Base-by-base conservation (phyloP, 331 rosid species). In the Phaseolus coccineus region DNA sequence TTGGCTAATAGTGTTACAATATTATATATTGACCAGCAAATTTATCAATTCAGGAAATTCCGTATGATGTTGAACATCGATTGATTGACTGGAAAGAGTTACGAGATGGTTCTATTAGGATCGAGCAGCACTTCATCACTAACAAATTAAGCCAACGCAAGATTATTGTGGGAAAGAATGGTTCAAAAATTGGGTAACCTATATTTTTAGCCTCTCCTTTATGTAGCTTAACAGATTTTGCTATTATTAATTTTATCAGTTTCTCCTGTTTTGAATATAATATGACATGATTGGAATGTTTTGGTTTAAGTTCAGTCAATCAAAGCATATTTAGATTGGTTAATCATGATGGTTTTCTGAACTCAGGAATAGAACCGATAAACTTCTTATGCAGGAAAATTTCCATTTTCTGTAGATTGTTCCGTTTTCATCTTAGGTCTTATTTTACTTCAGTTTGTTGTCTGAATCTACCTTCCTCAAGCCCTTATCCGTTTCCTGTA, bases 81-180 rank as follows among this genome's bases (percentile, higher is more conserved):
- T 83, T 95, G 87, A 80, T 91, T 10, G 99, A 80, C 68, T 95
- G 98, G 99, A 95, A 93, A 87, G 97, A 95, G 86, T 79, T 95
- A 75, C 89, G 97, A 72, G 86, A 95, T 47, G 98, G 98, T 56
- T 90, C 98, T 71, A 85, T 95, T 78, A 89, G 99, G 87, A 91
- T 95, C 67, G 98, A 95, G 81, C 99, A 95, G 58, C 96, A 93
- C 84, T 87, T 95, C 37, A 81, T 93, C 69, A 90, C 97, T 13
- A 82, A 77, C 82, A 93, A 93, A 82, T 64, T 72, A 78, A 90
- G 99, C 85, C 99, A 95, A 67, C 91, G 90, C 88, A 95, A 90
- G 85, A 95, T 95, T 88, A 94, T 93, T 52, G 91, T 95, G 27
- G 99, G 99, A 69, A 93, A 93, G 87, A 88, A 85, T 40, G 99